These are phyloP conservation scores for Camellia sinensis DNA, from an alignment of 148 eudicot species.

Conservation along the genomic window DNA sequence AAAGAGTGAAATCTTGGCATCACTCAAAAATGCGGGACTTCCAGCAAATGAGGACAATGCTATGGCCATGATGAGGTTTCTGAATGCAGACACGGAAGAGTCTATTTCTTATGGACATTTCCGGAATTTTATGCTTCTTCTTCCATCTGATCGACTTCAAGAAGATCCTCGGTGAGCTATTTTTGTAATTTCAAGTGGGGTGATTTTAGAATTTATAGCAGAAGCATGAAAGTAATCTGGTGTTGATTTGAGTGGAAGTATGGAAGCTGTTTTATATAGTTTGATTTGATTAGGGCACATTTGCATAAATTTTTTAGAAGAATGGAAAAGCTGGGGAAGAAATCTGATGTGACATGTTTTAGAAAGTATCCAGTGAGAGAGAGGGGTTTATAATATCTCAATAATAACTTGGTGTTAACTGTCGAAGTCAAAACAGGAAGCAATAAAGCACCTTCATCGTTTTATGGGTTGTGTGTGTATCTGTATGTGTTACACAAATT, in stretches of 20 bases:
- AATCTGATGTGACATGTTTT: conserved; percentile 1
- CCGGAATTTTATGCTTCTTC: conserved; percentile 88
- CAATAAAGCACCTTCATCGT: not conserved
- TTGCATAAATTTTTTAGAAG: not conserved
- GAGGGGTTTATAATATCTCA: not conserved
- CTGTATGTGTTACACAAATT: not conserved
- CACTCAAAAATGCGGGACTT: conserved; percentile 84
- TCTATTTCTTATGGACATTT: conserved; percentile 98
- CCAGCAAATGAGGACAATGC: conserved; percentile 98
- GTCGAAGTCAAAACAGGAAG: not conserved
- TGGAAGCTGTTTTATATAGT: not conserved
- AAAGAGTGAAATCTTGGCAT: conserved; percentile 85
- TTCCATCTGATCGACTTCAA: conserved; percentile 90
- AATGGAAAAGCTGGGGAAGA: not conserved
- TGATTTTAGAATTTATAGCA: not conserved
- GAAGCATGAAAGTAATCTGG: not conserved
- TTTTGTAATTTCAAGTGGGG: not conserved
- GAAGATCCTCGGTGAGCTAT: conserved; percentile 90
- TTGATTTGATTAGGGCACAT: not conserved
- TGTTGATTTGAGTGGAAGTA: conserved; percentile 2
- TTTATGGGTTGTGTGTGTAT: not conserved
- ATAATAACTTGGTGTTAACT: not conserved
- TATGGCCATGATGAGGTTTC: conserved; percentile 92
- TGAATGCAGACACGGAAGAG: conserved; percentile 78
- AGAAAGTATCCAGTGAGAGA: not conserved